A percentile compares a stretch with the other conserved stretches of the same genome.
Conservation (phyloP, 169 alveolate genomes). For the Plasmodium relictum region DNA sequence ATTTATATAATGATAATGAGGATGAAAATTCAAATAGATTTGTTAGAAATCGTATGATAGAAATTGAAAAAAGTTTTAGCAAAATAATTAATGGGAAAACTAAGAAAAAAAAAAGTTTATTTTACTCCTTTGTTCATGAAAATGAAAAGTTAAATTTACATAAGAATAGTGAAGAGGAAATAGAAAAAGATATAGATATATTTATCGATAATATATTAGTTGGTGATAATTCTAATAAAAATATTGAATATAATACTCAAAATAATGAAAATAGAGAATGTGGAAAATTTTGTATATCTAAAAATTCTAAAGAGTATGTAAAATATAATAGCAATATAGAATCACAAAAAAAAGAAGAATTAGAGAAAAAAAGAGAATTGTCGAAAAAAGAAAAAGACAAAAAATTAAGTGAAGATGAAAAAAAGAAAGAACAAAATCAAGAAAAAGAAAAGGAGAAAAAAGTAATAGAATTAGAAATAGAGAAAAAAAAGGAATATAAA, state of each 20-base stretch:
- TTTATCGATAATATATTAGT: not conserved
- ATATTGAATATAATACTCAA: slow-evolving; percentile 13
- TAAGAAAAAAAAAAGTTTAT: not conserved
- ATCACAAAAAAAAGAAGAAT: not conserved
- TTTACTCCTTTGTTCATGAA: not conserved
- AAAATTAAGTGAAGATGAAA: not conserved
- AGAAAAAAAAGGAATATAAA: not conserved
- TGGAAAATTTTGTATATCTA: not conserved
- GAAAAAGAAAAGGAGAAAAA: not conserved
- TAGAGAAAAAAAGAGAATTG: not conserved
- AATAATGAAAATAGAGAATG: not conserved
- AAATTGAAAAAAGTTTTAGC: no score
- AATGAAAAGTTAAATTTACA: not conserved
- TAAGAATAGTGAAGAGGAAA: not conserved
- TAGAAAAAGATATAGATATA: slow-evolving; percentile 42
- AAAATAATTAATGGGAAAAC: no score
- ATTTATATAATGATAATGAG: not conserved
- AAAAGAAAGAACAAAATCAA: not conserved
- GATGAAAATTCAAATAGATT: not conserved
- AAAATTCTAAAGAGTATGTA: not conserved
- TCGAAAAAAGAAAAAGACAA: not conserved
- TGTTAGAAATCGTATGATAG: no score
- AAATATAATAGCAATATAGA: not conserved
- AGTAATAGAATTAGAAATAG: not conserved
- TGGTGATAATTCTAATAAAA: not conserved